Base-by-base conservation (phyloP, 176 grass and related monocot species). In the Ananas comosus region DNA sequence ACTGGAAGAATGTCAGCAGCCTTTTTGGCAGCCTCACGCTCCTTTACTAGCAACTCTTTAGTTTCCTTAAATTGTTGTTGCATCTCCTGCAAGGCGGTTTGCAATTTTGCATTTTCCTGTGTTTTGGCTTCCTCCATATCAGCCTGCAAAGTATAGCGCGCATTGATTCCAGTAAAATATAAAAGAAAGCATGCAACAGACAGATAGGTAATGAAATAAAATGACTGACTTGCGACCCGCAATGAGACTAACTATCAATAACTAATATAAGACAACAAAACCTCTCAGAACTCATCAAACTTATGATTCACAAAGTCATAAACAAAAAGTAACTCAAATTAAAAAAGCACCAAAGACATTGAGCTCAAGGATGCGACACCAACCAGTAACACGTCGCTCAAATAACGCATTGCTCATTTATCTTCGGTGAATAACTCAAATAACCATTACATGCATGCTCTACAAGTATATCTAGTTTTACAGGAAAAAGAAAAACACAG, bases 41-140 rank as follows among this genome's bases (percentile, higher is more conserved):
- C 94, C 75, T 99, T 87, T 22, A 81, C 72, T 10, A 99, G 72
- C 13, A 85, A 76, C 64, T 85, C 80, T 78, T 91, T 88, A 52
- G 94, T 91, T 81, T 93, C 90, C 50, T 93, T 86, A 77, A 83
- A 99, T 75, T 93, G 80, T 50, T 88, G 82, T 51, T 88, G 84
- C 75, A 86, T 83, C 29, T 85, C 94, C 69, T 99, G 82, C 82
- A 99, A 72, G 57, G 87, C 50, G 70, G 84, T 71, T 82, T 99
- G 94, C 77, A 99, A 77, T 72, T 99, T 99, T n/a, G 73, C 73
- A 47, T 87, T 99, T 68, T 93, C 94, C 82, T 99, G 87, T 72
- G 78, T 86, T 67, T 93, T 99, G 76, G 86, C 67, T 87, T 90
- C 94, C 75, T 92, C 89, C 16, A 97, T 80, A 64, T 97, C 88